Conservation (phyloP, 352 stramenopile species). For the Phytopythium ostracodes region DNA sequence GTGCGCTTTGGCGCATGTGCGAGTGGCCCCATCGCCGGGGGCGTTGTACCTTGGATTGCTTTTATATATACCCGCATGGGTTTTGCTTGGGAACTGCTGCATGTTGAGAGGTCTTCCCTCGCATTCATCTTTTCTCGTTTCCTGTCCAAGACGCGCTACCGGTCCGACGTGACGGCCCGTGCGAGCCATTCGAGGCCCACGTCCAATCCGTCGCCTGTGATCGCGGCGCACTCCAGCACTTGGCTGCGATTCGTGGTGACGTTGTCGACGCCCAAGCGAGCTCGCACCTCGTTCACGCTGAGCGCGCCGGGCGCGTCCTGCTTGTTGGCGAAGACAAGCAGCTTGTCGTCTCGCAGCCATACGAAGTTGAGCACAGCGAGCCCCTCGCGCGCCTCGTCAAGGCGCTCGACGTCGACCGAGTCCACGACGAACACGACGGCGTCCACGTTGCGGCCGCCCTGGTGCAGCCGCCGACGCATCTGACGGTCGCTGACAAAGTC, state of each 20-base stretch:
- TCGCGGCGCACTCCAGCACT: slow-evolving; percentile 27
- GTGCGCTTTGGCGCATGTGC: not conserved
- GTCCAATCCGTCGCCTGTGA: slow-evolving; percentile 27
- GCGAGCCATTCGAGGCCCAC: slow-evolving; percentile 50
- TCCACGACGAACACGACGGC: slow-evolving; percentile 87
- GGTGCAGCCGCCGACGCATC: slow-evolving; percentile 49
- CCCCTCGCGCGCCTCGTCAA: slow-evolving; percentile 42
- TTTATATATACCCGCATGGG: not conserved
- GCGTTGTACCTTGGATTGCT: not conserved
- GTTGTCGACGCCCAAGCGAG: slow-evolving; percentile 26
- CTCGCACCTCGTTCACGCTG: slow-evolving; percentile 23
- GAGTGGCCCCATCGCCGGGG: not conserved
- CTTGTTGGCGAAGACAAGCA: slow-evolving; percentile 53
- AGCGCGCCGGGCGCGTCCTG: slow-evolving; percentile 34
- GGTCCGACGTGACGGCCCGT: slow-evolving; percentile 18
- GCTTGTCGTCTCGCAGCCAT: slow-evolving; percentile 29
- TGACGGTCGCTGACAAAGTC: slow-evolving; percentile 63
- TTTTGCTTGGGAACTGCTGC: not conserved
- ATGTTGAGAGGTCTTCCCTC: not conserved
- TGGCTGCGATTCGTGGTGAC: slow-evolving; percentile 29
- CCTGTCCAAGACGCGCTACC: not conserved
- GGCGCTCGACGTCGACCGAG: slow-evolving; percentile 37
- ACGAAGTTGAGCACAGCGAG: slow-evolving; percentile 36
- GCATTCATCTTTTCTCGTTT: no score
- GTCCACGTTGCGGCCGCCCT: slow-evolving; percentile 65